These are phyloP conservation scores for Phytophthora cryptogea DNA, from an alignment of 352 stramenopile genomes.

Conservation along the genomic window DNA sequence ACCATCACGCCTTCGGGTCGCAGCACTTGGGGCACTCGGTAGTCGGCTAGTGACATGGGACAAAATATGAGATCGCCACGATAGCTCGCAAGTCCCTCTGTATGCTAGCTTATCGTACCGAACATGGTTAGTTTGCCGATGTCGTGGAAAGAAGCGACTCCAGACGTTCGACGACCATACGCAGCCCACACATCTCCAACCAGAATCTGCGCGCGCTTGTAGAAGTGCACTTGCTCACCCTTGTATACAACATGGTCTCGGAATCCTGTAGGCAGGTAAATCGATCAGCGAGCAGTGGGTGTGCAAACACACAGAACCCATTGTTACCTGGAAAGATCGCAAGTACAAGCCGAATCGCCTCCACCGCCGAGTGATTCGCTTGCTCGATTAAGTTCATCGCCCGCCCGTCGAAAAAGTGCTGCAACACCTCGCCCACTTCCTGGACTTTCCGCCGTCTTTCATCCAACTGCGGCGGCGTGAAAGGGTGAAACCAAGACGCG, in stretches of 20 bases:
- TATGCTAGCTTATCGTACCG: constrained; percentile 31
- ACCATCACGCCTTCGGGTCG: constrained; percentile 68
- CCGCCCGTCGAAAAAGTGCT: constrained; percentile 47
- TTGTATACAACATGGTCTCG: constrained; percentile 85
- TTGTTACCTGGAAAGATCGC: constrained; percentile 75
- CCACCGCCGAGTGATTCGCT: constrained; percentile 56
- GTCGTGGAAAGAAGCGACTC: constrained; percentile 73
- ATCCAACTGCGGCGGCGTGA: constrained; percentile 60
- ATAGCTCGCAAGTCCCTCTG: not conserved
- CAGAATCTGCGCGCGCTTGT: constrained; percentile 91
- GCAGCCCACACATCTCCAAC: constrained; percentile 88
- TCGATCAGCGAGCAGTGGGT: not conserved
- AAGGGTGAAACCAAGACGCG: constrained; percentile 67
- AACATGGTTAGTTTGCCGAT: constrained; percentile 91
- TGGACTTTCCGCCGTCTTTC: constrained; percentile 65
- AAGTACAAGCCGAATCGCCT: constrained; percentile 67
- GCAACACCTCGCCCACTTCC: constrained; percentile 59
- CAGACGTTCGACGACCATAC: constrained; percentile 60
- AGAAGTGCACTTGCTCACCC: constrained; percentile 86
- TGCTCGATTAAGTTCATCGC: constrained; percentile 62
- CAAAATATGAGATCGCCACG: not conserved
- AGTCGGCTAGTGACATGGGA: constrained; percentile 61
- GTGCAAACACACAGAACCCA: not conserved
- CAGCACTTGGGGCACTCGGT: constrained; percentile 86
- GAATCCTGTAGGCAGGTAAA: constrained; percentile 46